Percentiles rank a stretch among this genome's conserved stretches.
Conservation (phyloP, 768 basidiomycete species). For the Pleurotus eryngii region DNA sequence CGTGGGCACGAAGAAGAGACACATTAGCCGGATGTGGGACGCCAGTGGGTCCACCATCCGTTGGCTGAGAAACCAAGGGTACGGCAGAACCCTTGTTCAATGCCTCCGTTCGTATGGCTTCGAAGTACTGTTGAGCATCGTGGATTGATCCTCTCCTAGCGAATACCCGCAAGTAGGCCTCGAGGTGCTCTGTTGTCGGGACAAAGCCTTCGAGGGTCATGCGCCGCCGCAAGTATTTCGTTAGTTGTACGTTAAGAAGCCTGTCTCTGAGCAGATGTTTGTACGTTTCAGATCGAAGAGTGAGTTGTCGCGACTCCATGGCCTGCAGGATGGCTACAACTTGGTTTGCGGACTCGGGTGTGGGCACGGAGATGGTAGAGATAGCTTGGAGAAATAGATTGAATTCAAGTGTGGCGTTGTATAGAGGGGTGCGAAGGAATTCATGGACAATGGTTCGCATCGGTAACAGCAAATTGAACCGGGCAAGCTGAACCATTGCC, state of each 20-base stretch:
- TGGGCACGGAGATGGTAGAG: slow-evolving; percentile 36
- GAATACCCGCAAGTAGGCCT: slow-evolving; percentile 46
- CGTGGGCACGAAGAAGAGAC: slow-evolving; percentile 37
- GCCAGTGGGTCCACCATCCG: not conserved
- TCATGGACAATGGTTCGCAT: slow-evolving; percentile 41
- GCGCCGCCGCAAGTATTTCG: slow-evolving; percentile 40
- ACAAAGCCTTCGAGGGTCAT: slow-evolving; percentile 38
- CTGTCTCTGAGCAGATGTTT: slow-evolving; percentile 44
- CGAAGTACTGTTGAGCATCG: slow-evolving; percentile 36
- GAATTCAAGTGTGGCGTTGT: slow-evolving; percentile 33
- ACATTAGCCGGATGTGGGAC: slow-evolving; percentile 36
- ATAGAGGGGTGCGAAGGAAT: slow-evolving; percentile 34
- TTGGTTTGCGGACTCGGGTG: slow-evolving; percentile 34
- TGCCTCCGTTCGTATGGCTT: slow-evolving; percentile 28
- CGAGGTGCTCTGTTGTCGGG: slow-evolving; percentile 41
- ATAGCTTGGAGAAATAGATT: slow-evolving; percentile 55
- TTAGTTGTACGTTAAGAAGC: slow-evolving; percentile 47
- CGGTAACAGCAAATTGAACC: slow-evolving; percentile 44
- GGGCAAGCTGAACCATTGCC: slow-evolving; percentile 43
- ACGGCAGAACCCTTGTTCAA: not conserved
- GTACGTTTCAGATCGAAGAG: slow-evolving; percentile 40
- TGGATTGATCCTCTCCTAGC: slow-evolving; percentile 41
- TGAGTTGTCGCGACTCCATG: slow-evolving; percentile 45
- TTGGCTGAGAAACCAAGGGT: not conserved
- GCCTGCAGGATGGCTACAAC: slow-evolving; percentile 39